Base-by-base conservation (phyloP, 768 basidiomycete genomes). In the Leccinellum albellum region DNA sequence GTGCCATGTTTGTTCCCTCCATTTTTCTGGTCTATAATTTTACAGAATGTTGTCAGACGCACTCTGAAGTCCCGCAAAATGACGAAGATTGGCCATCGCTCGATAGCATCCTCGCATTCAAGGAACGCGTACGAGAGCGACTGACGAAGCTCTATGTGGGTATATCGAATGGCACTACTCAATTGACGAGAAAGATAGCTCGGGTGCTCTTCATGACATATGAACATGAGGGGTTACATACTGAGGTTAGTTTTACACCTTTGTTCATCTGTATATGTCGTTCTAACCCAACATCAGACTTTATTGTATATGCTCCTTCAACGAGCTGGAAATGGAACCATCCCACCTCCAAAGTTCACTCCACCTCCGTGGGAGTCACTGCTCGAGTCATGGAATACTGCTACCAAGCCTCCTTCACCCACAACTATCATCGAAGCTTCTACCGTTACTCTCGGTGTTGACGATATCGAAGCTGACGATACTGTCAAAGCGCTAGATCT, bases 251-350 rank as follows among this genome's bases (percentile, higher is more conserved):
- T 83, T 62, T 50, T 54, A 24, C 17, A 2, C 53, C 49, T 47
- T 24, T 6, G 23, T 33, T 47, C 7, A 8, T 44, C 26, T 31
- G 15, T 46, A 23, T 50, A 33, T 44, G 4, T 56, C 23, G 23
- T 58, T 45, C 44, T 63, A 35, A 64, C 44, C 8, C 35, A 3
- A 54, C 26, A 24, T 44, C 40, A 84, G 80, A 99, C 97, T 0
- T 77, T 98, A 24, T 77, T 98, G 3, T 98, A 98, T 72, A 98
- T 98, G 93, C 83, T 96, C 12, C 68, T 95, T 4, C 96, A 94
- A 69, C 82, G 85, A 47, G 83, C 88, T 17, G 89, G 88, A 37
- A 82, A 76, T 0, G 88, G 90, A 3, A 91, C 92, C 3, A 77
- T 90, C 40, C 83, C 92, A 5, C 95, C 97, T 0, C 76, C 79